Evolutionary conservation across 495 filamentous ascomycete species (phyloP), one percentile per base, ranked within the genome.

Genomic region (Hypoxylon trugodes): DNA sequence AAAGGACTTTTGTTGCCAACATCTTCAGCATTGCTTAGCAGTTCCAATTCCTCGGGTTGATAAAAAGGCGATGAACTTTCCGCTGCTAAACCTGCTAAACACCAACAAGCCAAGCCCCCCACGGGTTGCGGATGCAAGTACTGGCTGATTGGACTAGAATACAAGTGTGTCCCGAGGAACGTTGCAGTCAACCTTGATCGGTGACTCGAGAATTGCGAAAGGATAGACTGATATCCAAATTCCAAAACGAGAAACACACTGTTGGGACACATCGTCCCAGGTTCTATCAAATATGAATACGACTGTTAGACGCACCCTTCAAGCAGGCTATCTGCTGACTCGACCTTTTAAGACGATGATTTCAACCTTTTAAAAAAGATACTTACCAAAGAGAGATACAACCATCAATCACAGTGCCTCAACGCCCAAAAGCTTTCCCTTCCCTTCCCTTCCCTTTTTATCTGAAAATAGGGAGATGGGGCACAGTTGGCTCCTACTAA

Each of bases 141-240:
- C 47, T 45, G 32, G 38, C n/a, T 61, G 43, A 59, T 66, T 66
- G 57, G 62, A 15, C 51, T 51, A 51, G 57, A 51, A 57, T 60
- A 32, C 51, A 52, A 66, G 33, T 45, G 45, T n/a, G 28, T 66
- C 43, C 52, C 57, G 63, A 66, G 33, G 40, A 53, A 61, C 24
- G 63, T 66, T 57, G 41, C 63, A 61, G 57, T 35, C 63, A 52
- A 57, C 63, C 45, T 28, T 19, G 35, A 49, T 54, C 28, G 19
- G 38, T 15, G 46, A 47, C 33, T 58, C 36, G 25, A 45, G 26
- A 62, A 37, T 52, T 33, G 19, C 13, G 43, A 49, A 46, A 40
- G n/a, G 33, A 46, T 30, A 41, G 19, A 49, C 45, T 37, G 53
- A 32, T 38, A 22, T 52, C 30, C 18, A 8, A 46, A 52, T 25